A percentile compares a stretch with the other conserved stretches of the same genome.
Evolutionary conservation across 179 eudicot species (phyloP).

Genomic region (Monotropa hypopitys): DNA sequence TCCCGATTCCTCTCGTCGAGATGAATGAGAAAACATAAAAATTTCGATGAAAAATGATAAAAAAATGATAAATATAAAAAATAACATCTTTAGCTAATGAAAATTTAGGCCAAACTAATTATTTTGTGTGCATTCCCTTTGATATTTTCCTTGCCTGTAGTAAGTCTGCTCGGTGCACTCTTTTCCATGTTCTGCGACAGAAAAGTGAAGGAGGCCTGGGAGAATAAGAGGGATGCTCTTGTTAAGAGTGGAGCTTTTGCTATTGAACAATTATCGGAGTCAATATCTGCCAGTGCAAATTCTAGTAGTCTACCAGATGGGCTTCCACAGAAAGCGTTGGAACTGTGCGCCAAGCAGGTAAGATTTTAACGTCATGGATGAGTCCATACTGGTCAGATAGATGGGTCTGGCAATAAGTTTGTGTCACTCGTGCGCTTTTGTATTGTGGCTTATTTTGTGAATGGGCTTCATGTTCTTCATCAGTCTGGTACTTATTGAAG

Average conservation of each 20-base stretch:
- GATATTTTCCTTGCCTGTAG: neutral
- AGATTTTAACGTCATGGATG: neutral
- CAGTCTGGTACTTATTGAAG: neutral
- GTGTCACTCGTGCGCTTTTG: neutral
- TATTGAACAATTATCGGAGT: conserved; percentile 84
- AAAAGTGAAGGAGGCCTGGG: conserved; percentile 97
- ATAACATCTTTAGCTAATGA: no score
- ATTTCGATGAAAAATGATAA: no score
- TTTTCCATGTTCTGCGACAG: conserved; percentile 24
- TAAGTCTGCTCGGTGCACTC: neutral
- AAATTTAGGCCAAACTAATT: no score
- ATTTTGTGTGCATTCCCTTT: neutral
- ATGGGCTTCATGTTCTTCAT: neutral
- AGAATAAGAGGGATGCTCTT: conserved; percentile 48
- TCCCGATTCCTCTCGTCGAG: no score
- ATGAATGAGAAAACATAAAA: no score
- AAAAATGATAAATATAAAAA: no score
- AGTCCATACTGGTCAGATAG: neutral
- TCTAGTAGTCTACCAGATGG: conserved; percentile 52
- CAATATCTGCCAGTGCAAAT: conserved; percentile 53
- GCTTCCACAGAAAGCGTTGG: conserved; percentile 45
- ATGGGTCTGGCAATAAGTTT: neutral
- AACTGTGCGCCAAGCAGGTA: conserved; percentile 66
- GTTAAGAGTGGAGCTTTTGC: conserved; percentile 82
- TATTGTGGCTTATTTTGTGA: neutral